Evolutionary conservation across 2,329 filamentous ascomycete genomes (phyloP), one percentile per base, ranked within the genome.

Genomic region (Coniochaeta sp.): DNA sequence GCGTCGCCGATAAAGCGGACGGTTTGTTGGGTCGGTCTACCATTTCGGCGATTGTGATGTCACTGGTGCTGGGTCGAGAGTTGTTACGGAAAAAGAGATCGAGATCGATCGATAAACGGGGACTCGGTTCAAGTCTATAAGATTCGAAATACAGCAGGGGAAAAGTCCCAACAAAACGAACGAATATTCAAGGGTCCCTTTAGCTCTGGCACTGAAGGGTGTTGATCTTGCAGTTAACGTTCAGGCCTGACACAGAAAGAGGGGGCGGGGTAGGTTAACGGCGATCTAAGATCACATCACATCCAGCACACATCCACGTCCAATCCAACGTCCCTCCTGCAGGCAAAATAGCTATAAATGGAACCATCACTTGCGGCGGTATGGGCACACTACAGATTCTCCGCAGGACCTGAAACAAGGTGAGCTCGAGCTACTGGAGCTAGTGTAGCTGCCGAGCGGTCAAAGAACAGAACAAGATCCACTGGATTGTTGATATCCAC

Each of bases 21-120:
- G 91, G 91, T 73, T 91, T 95, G 77, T 96, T 91, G 66, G 87
- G 85, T 73, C 93, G 88, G 71, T 96, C 91, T 76, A 96, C 89
- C 84, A 89, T 89, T 60, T 44, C 71, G 32, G 55, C 2, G 22
- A 22, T 89, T 89, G 47, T 52, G 24, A 28, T 52, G 42, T 47
- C 42, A 52, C 47, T 52, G 47, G 19, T 12, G 42, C 3, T 36
- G 22, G 17, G 2, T 47, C 10, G 19, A 12, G 10, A 24, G 16
- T 28, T 52, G 4, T 2, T 4, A 19, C 19, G 14, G 9, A 19
- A 24, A 8, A 22, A 22, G 42, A 8, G 10, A 24, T 24, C 42
- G 8, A 47, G 42, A 24, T 47, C 42, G 12, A 24, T 47, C 12
- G 47, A n/a, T n/a, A 8, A 52, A 17, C 3, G 4, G 22, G 14